phyloP scores from a whole-genome alignment of 495 filamentous ascomycete species.

The Penicillium fimorum region DNA sequence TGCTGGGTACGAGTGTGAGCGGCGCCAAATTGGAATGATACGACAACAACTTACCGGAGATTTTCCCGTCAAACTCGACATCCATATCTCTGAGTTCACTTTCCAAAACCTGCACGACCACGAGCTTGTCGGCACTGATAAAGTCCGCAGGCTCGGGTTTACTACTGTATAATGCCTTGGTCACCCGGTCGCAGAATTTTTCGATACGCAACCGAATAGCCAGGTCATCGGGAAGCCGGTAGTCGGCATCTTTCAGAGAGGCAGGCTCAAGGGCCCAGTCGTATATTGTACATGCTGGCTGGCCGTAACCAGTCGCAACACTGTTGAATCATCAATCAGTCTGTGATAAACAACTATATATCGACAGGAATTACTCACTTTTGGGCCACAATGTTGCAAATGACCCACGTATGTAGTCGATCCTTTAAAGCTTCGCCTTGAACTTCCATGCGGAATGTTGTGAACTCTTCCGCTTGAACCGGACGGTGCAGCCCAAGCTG shows the following conservation, averaged over 20 bases:
- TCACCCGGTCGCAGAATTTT: conserved; percentile 81
- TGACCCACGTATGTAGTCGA: conserved; percentile 84
- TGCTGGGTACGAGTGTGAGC: conserved; percentile 57
- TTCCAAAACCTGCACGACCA: conserved; percentile 58
- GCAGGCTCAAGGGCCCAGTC: conserved; percentile 77
- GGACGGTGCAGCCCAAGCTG: conserved; percentile 88
- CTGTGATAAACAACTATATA: background rate
- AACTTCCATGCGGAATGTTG: conserved; percentile 74
- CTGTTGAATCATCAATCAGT: conserved; percentile 38
- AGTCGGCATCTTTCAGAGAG: conserved; percentile 61
- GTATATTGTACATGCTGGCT: conserved; percentile 80
- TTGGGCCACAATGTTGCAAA: conserved; percentile 89
- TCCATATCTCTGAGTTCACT: conserved; percentile 55
- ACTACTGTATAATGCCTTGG: conserved; percentile 81
- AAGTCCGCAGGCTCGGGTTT: conserved; percentile 72
- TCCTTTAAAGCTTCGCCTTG: conserved; percentile 83
- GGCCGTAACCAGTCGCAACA: conserved; percentile 86
- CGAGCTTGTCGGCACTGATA: conserved; percentile 67
- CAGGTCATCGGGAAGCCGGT: conserved; percentile 64
- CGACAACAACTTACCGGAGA: conserved; percentile 55
- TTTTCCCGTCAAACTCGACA: conserved; percentile 42
- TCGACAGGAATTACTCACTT: conserved; percentile 41
- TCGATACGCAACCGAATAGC: conserved; percentile 76
- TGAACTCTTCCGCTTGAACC: conserved; percentile 88
- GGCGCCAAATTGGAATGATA: conserved; percentile 62